A percentile compares a stretch with the other conserved stretches of the same genome.
phyloP scores from a whole-genome alignment of 768 basidiomycete genomes.

The Dacryopinax primogenitus region DNA sequence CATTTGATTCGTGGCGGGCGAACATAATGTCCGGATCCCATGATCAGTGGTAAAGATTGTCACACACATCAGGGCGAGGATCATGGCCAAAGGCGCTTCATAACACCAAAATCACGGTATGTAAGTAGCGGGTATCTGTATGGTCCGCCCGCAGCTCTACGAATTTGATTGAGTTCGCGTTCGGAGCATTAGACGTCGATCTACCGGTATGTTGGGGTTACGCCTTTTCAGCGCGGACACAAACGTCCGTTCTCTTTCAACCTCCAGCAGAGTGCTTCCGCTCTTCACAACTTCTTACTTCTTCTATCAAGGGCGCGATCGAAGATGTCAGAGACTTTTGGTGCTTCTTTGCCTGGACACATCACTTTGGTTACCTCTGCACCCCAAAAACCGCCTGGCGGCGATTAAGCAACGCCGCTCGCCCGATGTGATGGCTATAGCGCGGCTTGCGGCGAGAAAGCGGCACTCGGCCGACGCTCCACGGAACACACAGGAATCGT shows the following conservation, averaged over 20 bases:
- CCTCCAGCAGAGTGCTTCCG: not conserved
- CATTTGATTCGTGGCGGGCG: too few relatives aligned
- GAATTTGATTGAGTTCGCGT: not conserved
- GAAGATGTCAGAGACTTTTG: not conserved
- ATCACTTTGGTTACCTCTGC: not conserved
- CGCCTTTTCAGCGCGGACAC: not conserved
- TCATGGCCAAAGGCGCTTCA: too few relatives aligned
- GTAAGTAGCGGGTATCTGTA: too few relatives aligned
- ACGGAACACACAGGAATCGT: not conserved
- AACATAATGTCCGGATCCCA: too few relatives aligned
- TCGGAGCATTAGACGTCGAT: not conserved
- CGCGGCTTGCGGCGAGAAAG: not conserved
- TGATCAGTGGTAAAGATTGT: too few relatives aligned
- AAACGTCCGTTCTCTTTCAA: slow-evolving; percentile 11
- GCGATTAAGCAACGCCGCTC: not conserved
- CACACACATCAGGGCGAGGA: too few relatives aligned
- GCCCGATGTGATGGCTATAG: not conserved
- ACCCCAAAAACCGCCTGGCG: not conserved
- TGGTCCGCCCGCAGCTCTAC: slow-evolving; percentile 9
- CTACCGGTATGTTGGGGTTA: not conserved
- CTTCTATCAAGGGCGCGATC: not conserved
- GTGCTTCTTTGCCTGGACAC: not conserved
- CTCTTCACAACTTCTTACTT: not conserved
- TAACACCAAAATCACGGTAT: too few relatives aligned
- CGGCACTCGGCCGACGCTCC: not conserved